A percentile compares a stretch with the other conserved stretches of the same genome.
Conservation (phyloP, 306 rosid genomes). For the Trichosanthes cucumerina region DNA sequence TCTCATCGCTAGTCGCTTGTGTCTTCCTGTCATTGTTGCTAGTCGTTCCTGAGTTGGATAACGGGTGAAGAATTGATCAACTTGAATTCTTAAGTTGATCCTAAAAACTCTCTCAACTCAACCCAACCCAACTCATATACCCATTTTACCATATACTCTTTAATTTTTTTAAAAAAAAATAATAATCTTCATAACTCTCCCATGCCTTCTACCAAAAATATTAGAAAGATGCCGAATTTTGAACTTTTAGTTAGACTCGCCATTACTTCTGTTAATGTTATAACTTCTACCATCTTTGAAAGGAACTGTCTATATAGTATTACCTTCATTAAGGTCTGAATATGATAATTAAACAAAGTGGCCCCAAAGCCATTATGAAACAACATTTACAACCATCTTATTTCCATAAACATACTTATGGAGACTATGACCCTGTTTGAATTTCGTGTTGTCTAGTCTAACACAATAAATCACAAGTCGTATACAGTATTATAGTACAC, state of each 20-base stretch:
- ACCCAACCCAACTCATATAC: too few species aligned
- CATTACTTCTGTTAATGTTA: too few species aligned
- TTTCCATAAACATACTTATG: not conserved
- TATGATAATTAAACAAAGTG: not conserved
- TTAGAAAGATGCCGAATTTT: not conserved
- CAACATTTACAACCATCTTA: not conserved
- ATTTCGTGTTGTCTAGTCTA: not conserved
- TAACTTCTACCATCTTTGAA: not conserved
- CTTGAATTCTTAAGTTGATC: too few species aligned
- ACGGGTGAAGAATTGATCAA: too few species aligned
- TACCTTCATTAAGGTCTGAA: not conserved
- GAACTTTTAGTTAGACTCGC: not conserved
- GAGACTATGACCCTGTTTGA: not conserved
- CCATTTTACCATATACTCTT: too few species aligned
- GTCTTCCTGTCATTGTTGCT: too few species aligned
- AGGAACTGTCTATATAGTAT: not conserved
- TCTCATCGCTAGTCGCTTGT: too few species aligned
- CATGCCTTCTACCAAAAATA: too few species aligned
- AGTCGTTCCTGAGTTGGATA: too few species aligned
- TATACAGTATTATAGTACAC: not conserved
- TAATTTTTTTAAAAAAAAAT: too few species aligned
- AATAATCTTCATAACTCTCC: too few species aligned
- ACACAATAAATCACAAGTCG: not conserved
- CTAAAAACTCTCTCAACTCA: too few species aligned
- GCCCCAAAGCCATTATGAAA: not conserved